Base-by-base conservation (phyloP, 1,284 basidiomycete genomes). In the Hemileia vastatrix region DNA sequence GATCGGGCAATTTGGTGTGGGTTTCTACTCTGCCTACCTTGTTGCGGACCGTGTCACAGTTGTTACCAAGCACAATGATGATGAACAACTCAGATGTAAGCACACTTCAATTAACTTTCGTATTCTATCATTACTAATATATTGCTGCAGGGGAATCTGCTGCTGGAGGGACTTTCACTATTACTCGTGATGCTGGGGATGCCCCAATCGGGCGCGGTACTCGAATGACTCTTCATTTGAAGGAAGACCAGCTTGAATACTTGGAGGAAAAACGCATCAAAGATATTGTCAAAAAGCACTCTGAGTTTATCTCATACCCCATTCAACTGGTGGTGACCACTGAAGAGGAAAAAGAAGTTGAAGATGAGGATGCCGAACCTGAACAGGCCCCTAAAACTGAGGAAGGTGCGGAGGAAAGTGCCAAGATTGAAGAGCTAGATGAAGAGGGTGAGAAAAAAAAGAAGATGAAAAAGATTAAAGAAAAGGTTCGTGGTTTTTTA, bases 271-370 rank as follows among this genome's bases (percentile, higher is more conserved):
- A 96, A 84, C 86, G 86, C 78, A 92, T 98, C 84, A 94, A 94
- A 82, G 95, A 98, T 73, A 91, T 95, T 70, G 94, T 99, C 78
- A 98, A 98, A 86, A 98, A 98, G 84, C 95, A 99, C 84, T 98
- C 95, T 76, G 94, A 98, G 81, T 98, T 98, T 83, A 99, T 98
- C 81, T 97, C 94, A 54, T 98, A 98, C 83, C 95, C 94, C 69
- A 99, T 98, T 76, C 93, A 98, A 79, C 85, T 99, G 70, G 90
- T 90, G 60, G 92, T 96, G 68, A 92, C 90, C 77, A 99, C 98
- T 85, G 94, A 98, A 82, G 90, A 95, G 65, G 95, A 98, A 83
- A 76, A 76, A 72, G 74, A 73, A 64, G 71, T 74, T 43, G 72
- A 73, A 62, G 72, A 74, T 44, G 71, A 72, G 19, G 69, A 70